phyloP scores from a whole-genome alignment of 129 eudicot genomes.

The Chrysanthemum seticuspe region DNA sequence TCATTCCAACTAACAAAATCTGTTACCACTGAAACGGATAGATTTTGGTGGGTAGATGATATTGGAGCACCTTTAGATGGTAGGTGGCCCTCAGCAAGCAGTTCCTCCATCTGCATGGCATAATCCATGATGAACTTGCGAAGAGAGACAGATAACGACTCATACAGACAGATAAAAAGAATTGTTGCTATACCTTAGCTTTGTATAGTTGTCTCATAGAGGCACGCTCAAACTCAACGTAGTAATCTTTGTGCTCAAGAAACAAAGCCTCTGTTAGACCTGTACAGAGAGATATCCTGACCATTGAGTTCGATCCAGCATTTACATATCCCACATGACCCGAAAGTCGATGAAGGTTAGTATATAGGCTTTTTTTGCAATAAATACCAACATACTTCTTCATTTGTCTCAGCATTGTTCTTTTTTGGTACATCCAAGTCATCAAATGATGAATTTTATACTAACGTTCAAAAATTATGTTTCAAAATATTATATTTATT shows the following conservation, averaged over 20 bases:
- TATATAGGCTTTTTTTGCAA: too few relatives aligned
- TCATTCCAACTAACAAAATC: conserved; percentile 92
- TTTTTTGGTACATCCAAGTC: too few relatives aligned
- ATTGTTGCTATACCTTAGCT: conserved; percentile 55
- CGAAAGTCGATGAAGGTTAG: background rate
- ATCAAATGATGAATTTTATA: too few relatives aligned
- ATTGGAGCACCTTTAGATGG: conserved; percentile 81
- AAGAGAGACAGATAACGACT: background rate
- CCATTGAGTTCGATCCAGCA: background rate
- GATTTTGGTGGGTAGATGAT: background rate
- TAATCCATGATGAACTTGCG: background rate
- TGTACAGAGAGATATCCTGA: conserved; percentile 31
- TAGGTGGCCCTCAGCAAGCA: conserved; percentile 72
- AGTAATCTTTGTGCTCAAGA: conserved; percentile 78
- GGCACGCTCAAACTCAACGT: conserved; percentile 78
- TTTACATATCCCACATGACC: background rate
- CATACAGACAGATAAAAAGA: conserved; percentile 10
- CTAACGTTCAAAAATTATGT: background rate
- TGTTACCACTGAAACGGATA: conserved; percentile 84
- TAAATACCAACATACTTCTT: too few relatives aligned
- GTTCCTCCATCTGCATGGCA: conserved; percentile 67
- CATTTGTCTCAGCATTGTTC: too few relatives aligned
- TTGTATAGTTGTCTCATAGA: conserved; percentile 78
- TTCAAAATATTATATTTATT: too few relatives aligned
- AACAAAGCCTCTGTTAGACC: conserved; percentile 89